A percentile compares a stretch with the other conserved stretches of the same genome.
Evolutionary conservation across 2,329 filamentous ascomycete genomes (phyloP).

Genomic region (Calycina herbarum): DNA sequence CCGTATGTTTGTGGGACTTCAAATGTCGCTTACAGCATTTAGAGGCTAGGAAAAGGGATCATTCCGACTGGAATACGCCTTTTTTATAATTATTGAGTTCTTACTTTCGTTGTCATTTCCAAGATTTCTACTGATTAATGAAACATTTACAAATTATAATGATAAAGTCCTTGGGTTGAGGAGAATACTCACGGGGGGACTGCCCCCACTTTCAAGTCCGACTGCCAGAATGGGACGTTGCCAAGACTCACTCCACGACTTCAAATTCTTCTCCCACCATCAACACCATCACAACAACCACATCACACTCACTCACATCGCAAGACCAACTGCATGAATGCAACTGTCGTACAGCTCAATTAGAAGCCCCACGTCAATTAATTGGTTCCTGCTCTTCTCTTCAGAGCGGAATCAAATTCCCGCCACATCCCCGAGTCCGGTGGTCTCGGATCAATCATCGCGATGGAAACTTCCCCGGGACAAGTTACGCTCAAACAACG

Average conservation of each 20-base stretch:
- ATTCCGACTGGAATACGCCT: too few species aligned
- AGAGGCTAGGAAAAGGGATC: too few species aligned
- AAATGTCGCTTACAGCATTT: background rate
- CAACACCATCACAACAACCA: background rate
- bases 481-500: background rate
- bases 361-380: background rate
- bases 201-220: constrained; percentile 4
- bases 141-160: too few species aligned
- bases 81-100: too few species aligned
- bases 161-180: too few species aligned
- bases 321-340: background rate
- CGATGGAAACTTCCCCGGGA: background rate
- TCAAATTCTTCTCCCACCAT: background rate
- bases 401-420: background rate
- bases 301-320: background rate
- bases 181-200: background rate
- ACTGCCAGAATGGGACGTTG: background rate
- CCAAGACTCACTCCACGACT: background rate
- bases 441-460: constrained; percentile 3
- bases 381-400: background rate
- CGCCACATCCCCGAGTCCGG: background rate
- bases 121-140: too few species aligned
- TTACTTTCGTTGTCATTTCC: too few species aligned
- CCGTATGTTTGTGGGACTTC: background rate
- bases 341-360: background rate